Evolutionary conservation across 2,329 filamentous ascomycete species (phyloP).

Genomic region (Fonsecaea pugnacius): DNA sequence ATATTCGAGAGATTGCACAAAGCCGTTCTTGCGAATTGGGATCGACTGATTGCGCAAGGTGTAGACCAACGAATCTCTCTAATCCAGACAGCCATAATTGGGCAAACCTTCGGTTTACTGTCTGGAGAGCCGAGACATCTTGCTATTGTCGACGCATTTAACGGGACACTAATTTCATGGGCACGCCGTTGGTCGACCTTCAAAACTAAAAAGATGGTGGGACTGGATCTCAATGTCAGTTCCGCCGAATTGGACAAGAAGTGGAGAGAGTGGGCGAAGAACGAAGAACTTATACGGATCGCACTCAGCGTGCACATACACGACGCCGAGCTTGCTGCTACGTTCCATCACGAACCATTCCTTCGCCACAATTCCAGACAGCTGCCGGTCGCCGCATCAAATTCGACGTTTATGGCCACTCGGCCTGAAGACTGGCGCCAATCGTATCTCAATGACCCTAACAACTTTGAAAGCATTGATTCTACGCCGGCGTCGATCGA

Average conservation of each 20-base stretch:
- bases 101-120: constrained; percentile 41
- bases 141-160: constrained; percentile 41
- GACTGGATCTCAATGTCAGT: constrained; percentile 23
- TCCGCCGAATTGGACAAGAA: constrained; percentile 27
- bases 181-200: constrained; percentile 36
- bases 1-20: constrained; percentile 43
- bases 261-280: constrained; percentile 39
- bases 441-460: constrained; percentile 30
- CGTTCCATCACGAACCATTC: constrained; percentile 34
- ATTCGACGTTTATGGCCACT: constrained; percentile 29
- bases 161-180: constrained; percentile 41
- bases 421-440: constrained; percentile 32
- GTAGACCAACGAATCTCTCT: constrained; percentile 36
- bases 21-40: constrained; percentile 41
- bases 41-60: constrained; percentile 36
- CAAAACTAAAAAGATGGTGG: constrained; percentile 36
- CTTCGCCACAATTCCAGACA: constrained; percentile 31
- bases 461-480: constrained; percentile 25
- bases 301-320: constrained; percentile 36
- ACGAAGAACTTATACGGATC: constrained; percentile 40
- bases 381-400: constrained; percentile 30
- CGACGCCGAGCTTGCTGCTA: constrained; percentile 38
- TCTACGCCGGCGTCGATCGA: constrained; percentile 27
- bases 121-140: constrained; percentile 40
- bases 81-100: constrained; percentile 40